Conservation (phyloP, 192 early-diverging fungal genomes). For the Backusella psychrophila region DNA sequence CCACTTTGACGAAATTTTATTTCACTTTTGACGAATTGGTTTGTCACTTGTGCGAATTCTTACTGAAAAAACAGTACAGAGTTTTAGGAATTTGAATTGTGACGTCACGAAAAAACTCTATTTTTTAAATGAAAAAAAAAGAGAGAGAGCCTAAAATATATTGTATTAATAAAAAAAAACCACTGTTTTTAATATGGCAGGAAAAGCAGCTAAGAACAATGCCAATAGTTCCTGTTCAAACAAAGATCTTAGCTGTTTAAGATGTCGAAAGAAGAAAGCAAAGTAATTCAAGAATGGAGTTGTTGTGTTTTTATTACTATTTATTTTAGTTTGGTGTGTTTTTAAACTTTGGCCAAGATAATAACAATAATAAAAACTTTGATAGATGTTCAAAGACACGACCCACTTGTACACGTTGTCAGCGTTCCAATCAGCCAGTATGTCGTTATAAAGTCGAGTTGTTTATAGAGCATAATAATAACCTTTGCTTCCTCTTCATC, state of each 20-base stretch:
- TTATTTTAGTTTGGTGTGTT: not conserved
- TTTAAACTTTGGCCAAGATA: not conserved
- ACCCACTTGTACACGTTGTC: slow-evolving; percentile 32
- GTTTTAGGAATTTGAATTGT: too few species aligned
- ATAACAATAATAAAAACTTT: slow-evolving; percentile 5
- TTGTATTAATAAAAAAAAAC: not conserved
- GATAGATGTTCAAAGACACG: slow-evolving; percentile 38
- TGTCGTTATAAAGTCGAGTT: not conserved
- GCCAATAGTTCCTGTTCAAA: slow-evolving; percentile 5
- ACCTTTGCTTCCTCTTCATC: not conserved
- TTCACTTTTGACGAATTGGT: too few species aligned
- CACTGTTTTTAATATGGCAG: not conserved
- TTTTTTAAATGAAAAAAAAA: not conserved
- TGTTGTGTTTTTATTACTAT: not conserved
- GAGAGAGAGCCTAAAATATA: not conserved
- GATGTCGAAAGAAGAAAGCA: slow-evolving; percentile 41
- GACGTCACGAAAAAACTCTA: slow-evolving; percentile 6
- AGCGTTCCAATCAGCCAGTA: slow-evolving; percentile 34
- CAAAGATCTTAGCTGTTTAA: slow-evolving; percentile 34
- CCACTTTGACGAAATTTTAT: too few species aligned
- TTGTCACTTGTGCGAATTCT: too few species aligned
- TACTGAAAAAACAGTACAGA: too few species aligned
- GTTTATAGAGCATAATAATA: not conserved
- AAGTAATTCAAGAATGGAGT: slow-evolving; percentile 19
- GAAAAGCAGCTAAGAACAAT: not conserved